Conservation (phyloP, 495 filamentous ascomycete species). For the Penicillium pancosmium region DNA sequence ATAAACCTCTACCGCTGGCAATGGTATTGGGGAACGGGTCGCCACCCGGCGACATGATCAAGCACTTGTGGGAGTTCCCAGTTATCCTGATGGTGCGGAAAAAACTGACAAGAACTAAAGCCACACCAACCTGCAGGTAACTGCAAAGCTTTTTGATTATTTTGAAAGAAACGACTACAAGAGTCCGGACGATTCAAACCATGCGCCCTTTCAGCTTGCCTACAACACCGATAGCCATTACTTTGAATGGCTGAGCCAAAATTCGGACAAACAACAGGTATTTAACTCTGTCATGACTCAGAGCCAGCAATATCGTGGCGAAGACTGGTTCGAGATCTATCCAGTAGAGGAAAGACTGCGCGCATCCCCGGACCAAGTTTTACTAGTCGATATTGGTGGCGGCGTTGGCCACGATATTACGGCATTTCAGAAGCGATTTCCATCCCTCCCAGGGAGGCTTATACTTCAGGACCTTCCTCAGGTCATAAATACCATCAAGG, state of each 20-base stretch:
- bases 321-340: slow-evolving; percentile 26
- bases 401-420: slow-evolving; percentile 49
- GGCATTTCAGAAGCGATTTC: slow-evolving; percentile 36
- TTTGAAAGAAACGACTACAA: slow-evolving; percentile 28
- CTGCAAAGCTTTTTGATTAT: slow-evolving; percentile 22
- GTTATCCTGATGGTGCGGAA: not conserved
- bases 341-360: slow-evolving; percentile 24
- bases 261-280: slow-evolving; percentile 13
- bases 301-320: slow-evolving; percentile 6
- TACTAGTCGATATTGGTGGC: slow-evolving; percentile 57
- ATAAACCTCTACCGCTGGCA: slow-evolving; percentile 18
- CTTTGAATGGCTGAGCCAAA: slow-evolving; percentile 31
- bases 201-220: slow-evolving; percentile 33
- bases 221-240: slow-evolving; percentile 29
- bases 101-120: slow-evolving; percentile 2
- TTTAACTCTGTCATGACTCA: slow-evolving; percentile 31
- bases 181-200: slow-evolving; percentile 23
- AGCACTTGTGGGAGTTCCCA: slow-evolving; percentile 24
- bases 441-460: slow-evolving; percentile 39
- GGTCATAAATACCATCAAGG: slow-evolving; percentile 40
- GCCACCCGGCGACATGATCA: slow-evolving; percentile 11
- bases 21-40: slow-evolving; percentile 14
- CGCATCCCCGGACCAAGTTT: slow-evolving; percentile 21
- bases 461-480: slow-evolving; percentile 52
- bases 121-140: slow-evolving; percentile 16